A percentile compares a stretch with the other conserved stretches of the same genome.
Evolutionary conservation across 2,329 filamentous ascomycete genomes (phyloP).

Genomic region (Escovopsis sp.): DNA sequence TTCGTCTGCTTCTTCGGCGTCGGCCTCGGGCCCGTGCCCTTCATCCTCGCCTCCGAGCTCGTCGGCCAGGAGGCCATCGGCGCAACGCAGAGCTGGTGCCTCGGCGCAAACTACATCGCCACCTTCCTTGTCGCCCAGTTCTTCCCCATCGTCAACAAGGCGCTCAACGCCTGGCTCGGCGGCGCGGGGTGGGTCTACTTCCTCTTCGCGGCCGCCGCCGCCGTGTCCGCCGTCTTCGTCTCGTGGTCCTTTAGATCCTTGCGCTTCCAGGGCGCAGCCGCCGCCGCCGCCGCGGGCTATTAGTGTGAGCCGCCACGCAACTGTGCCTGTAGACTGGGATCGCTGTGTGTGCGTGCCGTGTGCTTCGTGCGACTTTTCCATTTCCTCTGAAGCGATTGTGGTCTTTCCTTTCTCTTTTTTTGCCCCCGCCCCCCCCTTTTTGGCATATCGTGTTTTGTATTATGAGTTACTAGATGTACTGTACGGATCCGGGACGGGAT

Average conservation of each 20-base stretch:
- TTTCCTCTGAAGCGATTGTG: too few species aligned
- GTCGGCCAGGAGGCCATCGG: conserved; percentile 84
- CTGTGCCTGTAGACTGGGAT: too few species aligned
- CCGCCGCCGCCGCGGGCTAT: conserved; percentile 5
- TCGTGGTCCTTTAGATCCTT: conserved; percentile 18
- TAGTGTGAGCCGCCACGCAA: not conserved
- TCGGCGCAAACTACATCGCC: conserved; percentile 77
- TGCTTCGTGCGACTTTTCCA: too few species aligned
- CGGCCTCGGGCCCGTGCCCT: conserved; percentile 84
- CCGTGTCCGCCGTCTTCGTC: conserved; percentile 57
- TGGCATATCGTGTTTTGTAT: too few species aligned
- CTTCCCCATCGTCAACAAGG: conserved; percentile 74
- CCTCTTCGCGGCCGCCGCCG: conserved; percentile 68
- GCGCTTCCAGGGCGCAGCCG: conserved; percentile 5
- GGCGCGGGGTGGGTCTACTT: conserved; percentile 79
- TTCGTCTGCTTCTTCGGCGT: conserved; percentile 87
- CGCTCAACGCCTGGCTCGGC: conserved; percentile 47
- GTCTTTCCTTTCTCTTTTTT: too few species aligned
- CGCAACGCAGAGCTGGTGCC: conserved; percentile 75
- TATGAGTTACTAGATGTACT: too few species aligned
- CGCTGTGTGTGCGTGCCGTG: too few species aligned
- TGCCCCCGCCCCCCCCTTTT: too few species aligned
- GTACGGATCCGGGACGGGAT: too few species aligned
- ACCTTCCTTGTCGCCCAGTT: conserved; percentile 91
- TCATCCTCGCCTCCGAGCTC: conserved; percentile 83